Base-by-base conservation (phyloP, 164 flowering plant genomes). In the Sedum album region DNA sequence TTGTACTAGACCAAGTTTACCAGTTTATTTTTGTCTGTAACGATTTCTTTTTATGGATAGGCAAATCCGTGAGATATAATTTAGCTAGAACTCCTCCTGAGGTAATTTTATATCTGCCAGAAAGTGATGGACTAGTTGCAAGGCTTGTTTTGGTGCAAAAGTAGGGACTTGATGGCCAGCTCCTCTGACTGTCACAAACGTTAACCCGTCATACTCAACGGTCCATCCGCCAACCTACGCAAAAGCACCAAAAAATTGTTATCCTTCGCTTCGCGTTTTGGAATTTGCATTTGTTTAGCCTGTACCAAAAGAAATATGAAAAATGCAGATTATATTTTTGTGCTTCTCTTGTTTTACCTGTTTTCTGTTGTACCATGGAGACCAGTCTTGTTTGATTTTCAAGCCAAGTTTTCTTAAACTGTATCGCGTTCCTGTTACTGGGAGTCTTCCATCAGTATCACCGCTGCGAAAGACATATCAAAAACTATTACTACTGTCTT, bases 101-200 rank as follows among this genome's bases (percentile, higher is more conserved):
- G 96, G 92, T 62, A 89, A 23, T 11, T 75, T 80, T 68, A 77
- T 31, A 51, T 79, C 74, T 60, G 78, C 73, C 66, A 86, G 66
- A 71, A 85, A 89, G 66, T 81, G 85, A 66, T 81, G 84, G 20
- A 86, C 23, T 11, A 89, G 75, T 55, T 82, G 80, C 6, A 85
- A 80, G 26, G 89, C 68, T 55, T 77, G 74, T 66, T 73, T 75
- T 21, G 96, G 96, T 55, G 73, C 76, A 35, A 81, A 81, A 1
- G 80, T 75, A 6, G 96, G 91, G 63, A 88, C 96, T 67, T 88
- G 81, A 44, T 90, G 91, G 5, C 96, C 96, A 0, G 96, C 93
- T 4, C 90, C 93, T 78, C 96, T 81, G 0, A 90, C 72, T 0
- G 88, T 90, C 31, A 79, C 86, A 66, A 82, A 88, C 60, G 61